These are phyloP conservation scores for Aspergillus brunneoviolaceus DNA, from an alignment of 2,329 filamentous ascomycete species.

Conservation along the genomic window DNA sequence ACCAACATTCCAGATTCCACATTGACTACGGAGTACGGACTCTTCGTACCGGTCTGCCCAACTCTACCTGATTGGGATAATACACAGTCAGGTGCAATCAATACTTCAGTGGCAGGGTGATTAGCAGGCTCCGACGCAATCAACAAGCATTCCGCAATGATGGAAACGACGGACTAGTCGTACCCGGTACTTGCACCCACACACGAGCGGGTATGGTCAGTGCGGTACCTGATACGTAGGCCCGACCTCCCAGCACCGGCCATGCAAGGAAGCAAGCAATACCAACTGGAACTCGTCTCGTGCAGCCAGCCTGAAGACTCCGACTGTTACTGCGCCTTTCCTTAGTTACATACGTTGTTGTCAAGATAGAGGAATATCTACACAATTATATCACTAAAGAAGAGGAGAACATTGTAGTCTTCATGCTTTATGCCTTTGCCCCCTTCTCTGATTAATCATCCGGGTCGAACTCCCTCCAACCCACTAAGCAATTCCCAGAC, in stretches of 20 bases:
- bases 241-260: slow-evolving; percentile 4
- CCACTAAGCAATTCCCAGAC: slow-evolving; percentile 2
- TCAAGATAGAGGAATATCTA: neutral
- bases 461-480: neutral
- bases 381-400: neutral
- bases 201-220: slow-evolving; percentile 18
- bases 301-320: neutral
- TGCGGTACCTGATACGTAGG: slow-evolving; percentile 24
- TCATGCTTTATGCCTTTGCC: neutral
- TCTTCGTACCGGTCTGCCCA: neutral
- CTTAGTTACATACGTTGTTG: neutral
- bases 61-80: too few species aligned
- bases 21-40: neutral
- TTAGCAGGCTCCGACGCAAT: neutral
- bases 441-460: slow-evolving; percentile 2
- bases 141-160: neutral
- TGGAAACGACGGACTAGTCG: neutral
- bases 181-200: slow-evolving; percentile 13
- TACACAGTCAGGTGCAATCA: too few species aligned
- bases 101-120: too few species aligned
- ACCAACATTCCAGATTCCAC: neutral
- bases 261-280: slow-evolving; percentile 11
- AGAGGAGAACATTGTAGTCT: too few species aligned
- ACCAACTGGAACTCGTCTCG: neutral
- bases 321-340: slow-evolving; percentile 3